Conservation (phyloP, 106 monocot species). For the Vanilla planifolia region DNA sequence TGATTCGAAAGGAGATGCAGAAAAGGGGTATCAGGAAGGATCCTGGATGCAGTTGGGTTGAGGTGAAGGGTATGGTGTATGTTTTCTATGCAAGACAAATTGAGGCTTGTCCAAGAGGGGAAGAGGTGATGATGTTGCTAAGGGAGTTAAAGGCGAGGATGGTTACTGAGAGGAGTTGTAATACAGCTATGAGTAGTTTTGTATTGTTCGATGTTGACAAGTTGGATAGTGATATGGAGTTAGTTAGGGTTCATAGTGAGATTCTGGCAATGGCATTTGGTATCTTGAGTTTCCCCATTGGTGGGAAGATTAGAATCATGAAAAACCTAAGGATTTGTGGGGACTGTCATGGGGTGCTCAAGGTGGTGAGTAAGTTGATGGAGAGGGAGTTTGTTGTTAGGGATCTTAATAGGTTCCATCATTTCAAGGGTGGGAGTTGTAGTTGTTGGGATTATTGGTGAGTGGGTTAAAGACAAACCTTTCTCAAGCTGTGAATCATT, state of each 20-base stretch:
- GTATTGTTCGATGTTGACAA: slow-evolving; percentile 6
- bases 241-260: slow-evolving; percentile 74
- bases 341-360: slow-evolving; percentile 78
- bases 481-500: too few species aligned
- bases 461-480: too few species aligned
- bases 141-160: slow-evolving; percentile 59
- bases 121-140: slow-evolving; percentile 35
- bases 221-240: slow-evolving; percentile 16
- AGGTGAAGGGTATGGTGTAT: slow-evolving; percentile 48
- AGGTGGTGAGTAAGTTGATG: slow-evolving; percentile 61
- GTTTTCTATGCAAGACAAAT: slow-evolving; percentile 60
- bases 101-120: slow-evolving; percentile 11
- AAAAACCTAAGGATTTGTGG: slow-evolving; percentile 89
- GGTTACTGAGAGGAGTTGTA: slow-evolving; percentile 36
- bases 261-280: slow-evolving; percentile 71
- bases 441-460: slow-evolving; percentile 84
- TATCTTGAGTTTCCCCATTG: slow-evolving; percentile 41
- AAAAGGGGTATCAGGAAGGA: slow-evolving; percentile 64
- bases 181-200: slow-evolving; percentile 4
- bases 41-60: slow-evolving; percentile 80
- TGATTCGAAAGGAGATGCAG: slow-evolving; percentile 50
- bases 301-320: slow-evolving; percentile 70
- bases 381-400: slow-evolving; percentile 73
- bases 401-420: slow-evolving; percentile 89
- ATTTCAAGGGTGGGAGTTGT: slow-evolving; percentile 58